phyloP scores from a whole-genome alignment of 768 basidiomycete genomes.

The Dacryopinax primogenitus region DNA sequence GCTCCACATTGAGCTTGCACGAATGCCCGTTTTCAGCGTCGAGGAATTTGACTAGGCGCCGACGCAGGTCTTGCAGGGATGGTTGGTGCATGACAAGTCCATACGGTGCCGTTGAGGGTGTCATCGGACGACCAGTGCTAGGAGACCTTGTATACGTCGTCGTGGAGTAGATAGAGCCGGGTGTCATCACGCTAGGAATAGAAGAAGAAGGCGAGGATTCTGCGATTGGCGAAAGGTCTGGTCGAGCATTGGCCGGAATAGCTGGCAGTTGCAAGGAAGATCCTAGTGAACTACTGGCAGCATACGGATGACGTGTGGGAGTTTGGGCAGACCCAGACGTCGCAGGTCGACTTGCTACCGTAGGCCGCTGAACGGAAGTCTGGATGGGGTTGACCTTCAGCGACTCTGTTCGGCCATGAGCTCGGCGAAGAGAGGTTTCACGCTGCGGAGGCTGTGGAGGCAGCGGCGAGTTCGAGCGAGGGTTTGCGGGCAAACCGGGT shows the following conservation, averaged over 20 bases:
- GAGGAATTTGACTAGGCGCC: slow-evolving; percentile 78
- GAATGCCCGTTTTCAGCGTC: slow-evolving; percentile 66
- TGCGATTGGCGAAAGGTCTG: slow-evolving; percentile 19
- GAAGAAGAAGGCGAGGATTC: slow-evolving; percentile 16
- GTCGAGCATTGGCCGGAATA: slow-evolving; percentile 6
- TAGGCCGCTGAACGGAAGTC: not conserved
- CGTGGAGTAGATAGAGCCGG: not conserved
- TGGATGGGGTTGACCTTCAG: slow-evolving; percentile 7
- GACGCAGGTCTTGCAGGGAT: slow-evolving; percentile 63
- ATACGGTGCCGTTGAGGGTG: slow-evolving; percentile 7
- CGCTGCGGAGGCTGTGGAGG: slow-evolving; percentile 32
- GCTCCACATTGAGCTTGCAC: slow-evolving; percentile 58
- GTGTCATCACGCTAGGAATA: not conserved
- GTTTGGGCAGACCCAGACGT: not conserved
- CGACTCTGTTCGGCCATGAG: not conserved
- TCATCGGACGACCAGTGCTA: not conserved
- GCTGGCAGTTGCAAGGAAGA: not conserved
- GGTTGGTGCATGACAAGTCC: slow-evolving; percentile 20
- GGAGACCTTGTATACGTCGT: not conserved
- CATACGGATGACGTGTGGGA: not conserved
- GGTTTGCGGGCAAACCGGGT: slow-evolving; percentile 1
- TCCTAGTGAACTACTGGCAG: not conserved
- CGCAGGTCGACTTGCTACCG: not conserved
- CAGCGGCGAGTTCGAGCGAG: slow-evolving; percentile 29
- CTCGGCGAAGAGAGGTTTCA: slow-evolving; percentile 10